A percentile compares a stretch with the other conserved stretches of the same genome.
Conservation (phyloP, 331 rosid species). For the Erythrophleum ivorense region DNA sequence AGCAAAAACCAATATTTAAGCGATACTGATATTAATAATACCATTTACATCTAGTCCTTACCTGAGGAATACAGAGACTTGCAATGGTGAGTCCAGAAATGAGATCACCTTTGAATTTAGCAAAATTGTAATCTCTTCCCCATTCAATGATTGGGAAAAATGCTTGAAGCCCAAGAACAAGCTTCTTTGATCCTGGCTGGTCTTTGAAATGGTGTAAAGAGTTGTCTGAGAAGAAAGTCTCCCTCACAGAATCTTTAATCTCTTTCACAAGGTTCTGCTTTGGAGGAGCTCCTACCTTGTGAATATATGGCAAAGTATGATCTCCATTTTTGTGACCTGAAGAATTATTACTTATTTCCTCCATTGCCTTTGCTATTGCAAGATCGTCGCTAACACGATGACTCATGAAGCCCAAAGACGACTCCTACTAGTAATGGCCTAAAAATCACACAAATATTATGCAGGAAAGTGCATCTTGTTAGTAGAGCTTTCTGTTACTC, state of each 20-base stretch:
- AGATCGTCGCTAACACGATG: not conserved
- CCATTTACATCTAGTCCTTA: not conserved
- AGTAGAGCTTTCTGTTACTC: not conserved
- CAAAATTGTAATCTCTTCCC: slow-evolving; percentile 10
- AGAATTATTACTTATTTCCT: not conserved
- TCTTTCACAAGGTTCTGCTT: slow-evolving; percentile 3
- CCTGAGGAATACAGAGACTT: slow-evolving; percentile 9
- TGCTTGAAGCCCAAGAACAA: slow-evolving; percentile 15
- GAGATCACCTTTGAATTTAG: slow-evolving; percentile 3
- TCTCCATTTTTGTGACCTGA: not conserved
- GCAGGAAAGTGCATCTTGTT: not conserved
- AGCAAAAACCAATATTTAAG: not conserved
- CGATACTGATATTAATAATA: not conserved
- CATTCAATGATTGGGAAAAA: slow-evolving; percentile 11
- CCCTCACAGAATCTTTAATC: not conserved
- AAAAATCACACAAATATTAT: not conserved
- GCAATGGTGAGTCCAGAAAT: slow-evolving; percentile 1
- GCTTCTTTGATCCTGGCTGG: not conserved
- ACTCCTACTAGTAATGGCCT: too few relatives aligned
- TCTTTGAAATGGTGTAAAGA: not conserved
- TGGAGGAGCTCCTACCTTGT: slow-evolving; percentile 16
- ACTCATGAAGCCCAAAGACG: not conserved
- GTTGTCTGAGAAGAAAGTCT: slow-evolving; percentile 1
- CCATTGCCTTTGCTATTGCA: not conserved
- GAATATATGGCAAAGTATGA: not conserved